Base-by-base conservation (phyloP, 169 alveolate genomes). In the Cryptosporidium baileyi region DNA sequence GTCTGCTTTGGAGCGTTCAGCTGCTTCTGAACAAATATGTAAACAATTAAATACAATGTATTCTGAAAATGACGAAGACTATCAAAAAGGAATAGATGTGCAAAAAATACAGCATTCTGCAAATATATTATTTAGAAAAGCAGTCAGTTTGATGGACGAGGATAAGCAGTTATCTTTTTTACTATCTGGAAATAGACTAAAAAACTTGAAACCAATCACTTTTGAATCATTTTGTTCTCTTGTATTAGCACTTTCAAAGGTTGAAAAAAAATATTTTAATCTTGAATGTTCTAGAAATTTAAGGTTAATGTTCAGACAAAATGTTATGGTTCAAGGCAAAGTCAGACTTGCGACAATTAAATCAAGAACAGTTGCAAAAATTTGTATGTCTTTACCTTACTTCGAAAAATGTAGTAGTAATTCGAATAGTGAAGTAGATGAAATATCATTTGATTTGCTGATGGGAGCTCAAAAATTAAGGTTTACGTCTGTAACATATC, bases 221-320 rank as follows among this genome's bases (percentile, higher is more conserved):
- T 74, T 74, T 38, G 85, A 74, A 54, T 74, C 85, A 54, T 74
- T 74, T 54, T 74, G 85, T 24, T 32, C 85, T 1, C 67, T 74
- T 38, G 63, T 36, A 11, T 40, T 74, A 19, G 85, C 85, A 3
- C 67, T 74, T 5, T 74, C 85, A 52, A 74, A 74, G 38, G 40
- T 74, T 32, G 85, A 74, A 41, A 74, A 38, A 41, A 51, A 47
- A 24, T 74, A 54, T 54, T 41, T 38, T 28, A 74, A 74, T 74
- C 32, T 34, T 15, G 85, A 74, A 22, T 74, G 85, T 40, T 67
- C 85, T 13, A 74, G 85, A 30, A 74, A 74, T 74, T 5, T 74
- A 13, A 51, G 74, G 41, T 11, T 74, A 54, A 74, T 74, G 85
- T 74, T 74, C 40, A 74, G 74, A n/a, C 65, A 57, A 51, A 74